Base-by-base conservation (phyloP, 441 rosid species). In the Gossypium armourianum region DNA sequence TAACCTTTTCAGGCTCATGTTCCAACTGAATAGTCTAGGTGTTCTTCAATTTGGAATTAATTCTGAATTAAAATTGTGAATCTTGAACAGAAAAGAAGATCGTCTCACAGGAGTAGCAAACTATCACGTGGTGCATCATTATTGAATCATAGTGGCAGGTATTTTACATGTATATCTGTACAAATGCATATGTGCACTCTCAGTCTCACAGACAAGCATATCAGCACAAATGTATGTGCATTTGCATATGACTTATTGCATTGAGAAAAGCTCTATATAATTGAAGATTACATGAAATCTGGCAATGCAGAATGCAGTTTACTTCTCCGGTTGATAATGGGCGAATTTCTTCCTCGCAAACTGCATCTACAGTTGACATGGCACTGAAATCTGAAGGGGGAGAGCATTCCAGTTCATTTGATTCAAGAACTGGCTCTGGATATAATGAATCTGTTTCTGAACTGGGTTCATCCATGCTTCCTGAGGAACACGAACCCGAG, bases 31-130 rank as follows among this genome's bases (percentile, higher is more conserved):
- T 59, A 68, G 45, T 3, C 54, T 20, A 29, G 45, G 36, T 4
- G 23, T 53, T 19, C 40, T 53, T 24, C 69, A 17, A n/a, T 70
- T 58, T 71, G 50, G 26, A 67, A 47, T 70, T 52, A 0, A 53
- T 13, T 58, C 59, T 75, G 43, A 78, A 10, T 67, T 49, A 1
- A 45, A 58, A 26, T 66, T 79, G 69, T 71, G 29, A 72, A 70
- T 50, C 72, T 80, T 88, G 76, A 45, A 77, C 96, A 91, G 97
- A 91, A 86, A 83, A 91, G 85, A 78, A 84, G 83, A 54, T 70
- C 91, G 0, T 81, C 86, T 1, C 74, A 50, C 53, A 85, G 87
- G 77, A 90, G 86, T 72, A 86, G 85, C 21, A 90, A 86, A 72
- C 71, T 85, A 74, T 72, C 88, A 64, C 77, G 73, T 73, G 67